Percentiles rank a stretch among this genome's conserved stretches.
Conservation (phyloP, 768 basidiomycete species). For the Boletus insuetus region DNA sequence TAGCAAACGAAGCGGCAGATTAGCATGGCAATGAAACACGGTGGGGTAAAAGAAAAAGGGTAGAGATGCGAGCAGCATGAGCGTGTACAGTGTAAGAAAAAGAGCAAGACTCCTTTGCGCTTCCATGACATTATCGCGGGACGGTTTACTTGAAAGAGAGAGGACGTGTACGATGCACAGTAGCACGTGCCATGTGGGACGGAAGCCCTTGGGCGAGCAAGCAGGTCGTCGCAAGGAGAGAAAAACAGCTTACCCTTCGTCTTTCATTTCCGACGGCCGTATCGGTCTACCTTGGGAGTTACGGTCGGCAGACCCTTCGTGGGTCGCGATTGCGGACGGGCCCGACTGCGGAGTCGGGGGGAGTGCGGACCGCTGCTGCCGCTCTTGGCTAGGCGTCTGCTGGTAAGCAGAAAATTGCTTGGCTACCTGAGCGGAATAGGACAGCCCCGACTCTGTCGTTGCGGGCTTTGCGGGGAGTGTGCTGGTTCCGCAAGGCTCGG, state of each 20-base stretch:
- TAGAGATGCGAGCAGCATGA: conserved; percentile 14
- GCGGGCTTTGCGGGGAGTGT: conserved; percentile 30
- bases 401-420: conserved; percentile 64
- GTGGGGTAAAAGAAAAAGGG: conserved; percentile 16
- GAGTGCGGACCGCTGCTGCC: conserved; percentile 41
- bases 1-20: conserved; percentile 26
- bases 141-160: conserved; percentile 9
- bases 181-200: not conserved
- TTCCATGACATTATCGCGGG: conserved; percentile 27
- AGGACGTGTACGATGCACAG: too few relatives aligned
- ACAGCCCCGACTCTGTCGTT: conserved; percentile 36
- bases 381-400: conserved; percentile 64
- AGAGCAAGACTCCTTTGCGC: conserved; percentile 14
- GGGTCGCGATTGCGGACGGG: conserved; percentile 35
- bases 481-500: conserved; percentile 20
- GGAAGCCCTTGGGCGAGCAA: conserved; percentile 9
- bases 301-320: conserved; percentile 31
- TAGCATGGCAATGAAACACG: conserved; percentile 27
- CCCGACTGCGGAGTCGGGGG: conserved; percentile 26
- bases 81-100: conserved; percentile 18
- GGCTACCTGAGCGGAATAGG: conserved; percentile 63
- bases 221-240: conserved; percentile 15
- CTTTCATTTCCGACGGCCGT: conserved; percentile 73
- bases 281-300: conserved; percentile 49
- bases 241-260: conserved; percentile 68